phyloP scores from a whole-genome alignment of 2,329 filamentous ascomycete species.

The Claviceps fusiformis region DNA sequence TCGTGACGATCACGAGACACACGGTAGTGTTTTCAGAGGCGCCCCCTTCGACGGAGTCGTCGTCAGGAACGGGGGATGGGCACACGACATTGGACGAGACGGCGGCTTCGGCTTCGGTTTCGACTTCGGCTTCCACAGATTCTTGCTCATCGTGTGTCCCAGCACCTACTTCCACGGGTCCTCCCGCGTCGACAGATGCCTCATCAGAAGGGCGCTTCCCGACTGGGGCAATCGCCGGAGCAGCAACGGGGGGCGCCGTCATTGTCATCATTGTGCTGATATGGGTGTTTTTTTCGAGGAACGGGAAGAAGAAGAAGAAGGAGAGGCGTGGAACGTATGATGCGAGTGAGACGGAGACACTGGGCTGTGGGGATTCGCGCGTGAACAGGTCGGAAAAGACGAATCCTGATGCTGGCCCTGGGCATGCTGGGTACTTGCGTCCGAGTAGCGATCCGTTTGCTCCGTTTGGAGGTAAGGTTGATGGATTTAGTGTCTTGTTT shows the following conservation, averaged over 20 bases:
- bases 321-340: constrained; percentile 2
- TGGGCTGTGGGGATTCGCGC: neutral
- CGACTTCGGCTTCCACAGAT: too few relatives aligned
- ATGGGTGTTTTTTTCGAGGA: constrained; percentile 10
- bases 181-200: neutral
- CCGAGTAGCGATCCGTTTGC: constrained; percentile 24
- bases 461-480: constrained; percentile 30
- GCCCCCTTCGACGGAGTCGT: constrained; percentile 8
- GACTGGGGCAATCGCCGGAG: constrained; percentile 21
- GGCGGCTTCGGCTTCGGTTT: neutral
- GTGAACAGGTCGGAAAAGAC: constrained; percentile 1
- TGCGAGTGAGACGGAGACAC: constrained; percentile 5
- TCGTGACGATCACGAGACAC: constrained; percentile 22
- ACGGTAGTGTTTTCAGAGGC: constrained; percentile 19
- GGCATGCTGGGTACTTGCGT: constrained; percentile 11
- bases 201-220: constrained; percentile 9
- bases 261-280: constrained; percentile 15
- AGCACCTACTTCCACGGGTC: neutral
- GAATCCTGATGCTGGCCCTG: constrained; percentile 9
- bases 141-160: neutral
- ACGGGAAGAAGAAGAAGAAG: constrained; percentile 7
- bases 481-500: neutral
- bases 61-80: neutral
- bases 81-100: neutral
- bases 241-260: constrained; percentile 16